Evolutionary conservation across 2,329 filamentous ascomycete genomes (phyloP), one percentile per base, ranked within the genome.

Genomic region (Chaetomiaceae sp.): DNA sequence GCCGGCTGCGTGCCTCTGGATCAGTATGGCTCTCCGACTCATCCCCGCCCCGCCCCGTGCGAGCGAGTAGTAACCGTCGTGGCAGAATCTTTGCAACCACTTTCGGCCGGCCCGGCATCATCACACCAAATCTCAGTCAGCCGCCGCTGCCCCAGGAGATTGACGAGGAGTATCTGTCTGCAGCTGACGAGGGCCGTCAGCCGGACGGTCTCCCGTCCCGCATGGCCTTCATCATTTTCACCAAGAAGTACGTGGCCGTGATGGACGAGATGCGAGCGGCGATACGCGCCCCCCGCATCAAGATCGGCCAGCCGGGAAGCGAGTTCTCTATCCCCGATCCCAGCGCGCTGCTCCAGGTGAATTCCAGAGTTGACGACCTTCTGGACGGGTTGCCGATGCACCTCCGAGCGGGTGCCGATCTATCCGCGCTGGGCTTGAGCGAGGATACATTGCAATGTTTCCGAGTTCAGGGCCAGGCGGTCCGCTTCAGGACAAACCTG

Each of bases 121-220:
- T 62, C 42, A 53, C 26, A 24, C 50, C 34, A 9, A 27, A 42
- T 17, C 39, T 50, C 2, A 45, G 39, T 17, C 34, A 45, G 24
- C 36, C 55, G 2, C 50, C 56, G 3, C 37, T 51, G 3, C 61
- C 60, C 11, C 45, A 47, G 0, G 32, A 50, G 0, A 60, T 65
- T 24, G 63, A 65, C 39, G 62, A 65, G 32, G 59, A 64, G 43
- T 57, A 57, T 27, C 36, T 65, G 0, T 55, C 51, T 3, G 30
- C 42, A 2, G 48, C 30, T 1, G 43, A 42, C 3, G 55, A 62
- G 38, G 60, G 54, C 9, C 18, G 11, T 2, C 61, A 65, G 26
- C 59, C 55, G 3, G 30, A 30, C 0, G 27, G 45, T 0, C 24
- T 50, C 1, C 55, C 54, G 4, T 62, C 62, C 1, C 52, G 52